Evolutionary conservation across 2,329 filamentous ascomycete species (phyloP), one percentile per base, ranked within the genome.

Genomic region (Sclerotinia trifoliorum): DNA sequence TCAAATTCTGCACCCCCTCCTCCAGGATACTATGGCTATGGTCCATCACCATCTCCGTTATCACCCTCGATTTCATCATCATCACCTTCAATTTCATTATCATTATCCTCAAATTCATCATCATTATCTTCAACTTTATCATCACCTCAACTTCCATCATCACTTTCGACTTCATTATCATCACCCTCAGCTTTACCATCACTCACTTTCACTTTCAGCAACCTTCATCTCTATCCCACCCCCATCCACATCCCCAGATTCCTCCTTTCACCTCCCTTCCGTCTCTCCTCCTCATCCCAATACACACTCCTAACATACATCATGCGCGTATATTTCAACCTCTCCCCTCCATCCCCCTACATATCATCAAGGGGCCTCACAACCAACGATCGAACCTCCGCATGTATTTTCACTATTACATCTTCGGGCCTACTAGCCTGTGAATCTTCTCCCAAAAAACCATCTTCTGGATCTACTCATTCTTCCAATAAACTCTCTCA

Each of bases 231-330:
- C 24, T 2, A 17, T 48, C 19, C 39, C n/a, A 3, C 17, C n/a
- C 19, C 1, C 52, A 15, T 48, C 58, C 19, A 5, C 57, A 24
- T n/a, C 39, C 4, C 5, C 13, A 0, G 3, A 42, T 42, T 42
- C 8, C n/a, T 39, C 39, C 7, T 15, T 24, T 55, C 66, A 13
- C 24, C 66, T 5, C 24, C 57, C 49, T 67, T 63, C 21, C 57
- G 35, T 1, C 39, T 64, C 42, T 67, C n/a, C 48, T 67, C 21
- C 66, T n/a, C 66, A n/a, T 42, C 48, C 24, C 26, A 32, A 2
- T 67, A 24, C 17, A 35, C n/a, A 11, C 32, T 63, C 49, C 35
- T 64, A 17, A 51, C 44, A 13, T 67, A 62, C 56, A 52, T 46
- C 8, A 24, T 51, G 24, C 44, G 42, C 2, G 63, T 65, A 2